These are phyloP conservation scores for Komagataella pseudopastoris DNA, from an alignment of 805 yeast species.

Conservation along the genomic window DNA sequence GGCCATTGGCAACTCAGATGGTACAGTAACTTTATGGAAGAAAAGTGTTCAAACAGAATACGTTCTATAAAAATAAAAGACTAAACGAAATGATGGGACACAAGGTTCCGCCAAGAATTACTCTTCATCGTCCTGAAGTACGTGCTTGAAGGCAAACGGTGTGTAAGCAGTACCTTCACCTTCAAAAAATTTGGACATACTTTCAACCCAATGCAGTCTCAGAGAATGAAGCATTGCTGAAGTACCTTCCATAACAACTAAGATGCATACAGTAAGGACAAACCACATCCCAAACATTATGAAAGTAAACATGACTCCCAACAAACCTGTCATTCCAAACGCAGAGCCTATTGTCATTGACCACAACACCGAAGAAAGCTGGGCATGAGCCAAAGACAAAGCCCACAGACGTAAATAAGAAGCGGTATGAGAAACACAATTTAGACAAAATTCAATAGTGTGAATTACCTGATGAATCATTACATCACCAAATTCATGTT, in stretches of 20 bases:
- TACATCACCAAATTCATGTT: conserved; percentile 76
- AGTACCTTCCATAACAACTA: conserved; percentile 97
- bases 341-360: conserved; percentile 82
- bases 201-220: conserved; percentile 98
- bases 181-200: conserved; percentile 95
- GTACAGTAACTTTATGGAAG: conserved; percentile 41
- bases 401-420: conserved; percentile 97
- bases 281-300: conserved; percentile 92
- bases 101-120: neutral
- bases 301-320: conserved; percentile 66
- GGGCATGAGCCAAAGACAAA: conserved; percentile 91
- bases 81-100: neutral
- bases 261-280: conserved; percentile 73
- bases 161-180: conserved; percentile 90
- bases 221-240: conserved; percentile 98
- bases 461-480: conserved; percentile 96
- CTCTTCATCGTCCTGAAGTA: neutral
- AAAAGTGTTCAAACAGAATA: neutral
- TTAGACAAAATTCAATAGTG: conserved; percentile 93
- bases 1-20: conserved; percentile 53
- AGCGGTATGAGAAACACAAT: conserved; percentile 97
- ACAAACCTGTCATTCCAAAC: conserved; percentile 44
- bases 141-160: conserved; percentile 63
- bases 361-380: conserved; percentile 91
- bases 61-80: neutral